Evolutionary conservation across 2,329 filamentous ascomycete genomes (phyloP), one percentile per base, ranked within the genome.

Genomic region (Verticillium dahliae): DNA sequence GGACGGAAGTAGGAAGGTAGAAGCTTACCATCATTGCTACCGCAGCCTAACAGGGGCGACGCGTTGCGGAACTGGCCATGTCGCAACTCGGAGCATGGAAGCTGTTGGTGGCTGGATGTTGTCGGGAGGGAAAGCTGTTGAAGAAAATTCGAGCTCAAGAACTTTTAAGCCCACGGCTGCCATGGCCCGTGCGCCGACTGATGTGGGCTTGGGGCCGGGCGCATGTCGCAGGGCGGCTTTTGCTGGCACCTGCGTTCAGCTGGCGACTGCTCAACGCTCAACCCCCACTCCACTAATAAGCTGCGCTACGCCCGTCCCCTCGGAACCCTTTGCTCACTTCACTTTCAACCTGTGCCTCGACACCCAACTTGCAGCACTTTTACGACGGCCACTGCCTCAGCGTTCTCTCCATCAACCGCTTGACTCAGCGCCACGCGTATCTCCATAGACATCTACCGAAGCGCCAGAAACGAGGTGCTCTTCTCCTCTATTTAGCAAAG

Each of bases 21-120:
- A 57, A 33, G 61, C 66, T 58, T 67, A 68, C 65, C 65, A 67
- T 58, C 27, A 27, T 31, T 59, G 22, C 58, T 57, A 59, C 56
- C 27, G 57, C 57, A 39, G 57, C 57, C 27, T 50, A n/a, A 4
- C 22, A 11, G 6, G 13, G 45, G 45, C 45, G n/a, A 22, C 45
- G 45, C 18, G 45, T 18, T 50, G 45, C 45, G 45, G 45, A 50
- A 11, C 45, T 50, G 45, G 45, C 45, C 45, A 50, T 50, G 45
- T 50, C 18, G 45, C 18, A 50, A 41, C n/a, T 10, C 22, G 45
- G 18, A 27, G 45, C 45, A 27, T 6, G 45, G 11, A 50, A 9
- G 45, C 45, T 22, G 45, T 18, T 50, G 45, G 22, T 50, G 3
- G 35, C 13, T 37, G 35, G 35, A 37, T 37, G 35, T 37, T 37